Base-by-base conservation (phyloP, 2,329 filamentous ascomycete species). In the Cladosporium oxysporum region DNA sequence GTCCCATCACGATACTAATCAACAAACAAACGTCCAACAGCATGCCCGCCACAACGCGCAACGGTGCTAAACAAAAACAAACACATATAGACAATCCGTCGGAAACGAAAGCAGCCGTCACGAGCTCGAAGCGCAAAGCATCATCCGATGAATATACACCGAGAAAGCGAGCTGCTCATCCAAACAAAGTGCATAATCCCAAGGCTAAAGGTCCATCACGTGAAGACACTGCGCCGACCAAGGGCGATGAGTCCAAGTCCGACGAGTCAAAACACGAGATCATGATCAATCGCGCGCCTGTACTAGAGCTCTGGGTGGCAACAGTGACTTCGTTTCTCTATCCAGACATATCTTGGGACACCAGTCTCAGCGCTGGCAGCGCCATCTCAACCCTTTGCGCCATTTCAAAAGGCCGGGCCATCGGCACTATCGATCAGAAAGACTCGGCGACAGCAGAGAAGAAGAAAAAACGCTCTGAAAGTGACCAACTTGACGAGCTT, bases 261-360 rank as follows among this genome's bases (percentile, higher is more conserved):
- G 21, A 12, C 21, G 28, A 49, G 1, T 18, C 37, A 2, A 31
- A 47, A 31, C 58, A 58, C 21, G 62, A 44, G 18, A 72, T 76
- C 58, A 64, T 69, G 5, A 76, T 77, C 67, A 76, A 76, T 47
- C 73, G 75, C 14, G 71, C 74, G 4, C 73, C 76, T 0, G 71
- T 77, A 8, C 70, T 78, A 31, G 72, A 75, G 11, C 70, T 77
- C 7, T 76, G 73, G 74, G 66, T 68, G 3, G 68, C 70, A 8
- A 71, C 67, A 57, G 69, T 76, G 21, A 67, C 73, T 5, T 70
- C 74, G 7, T 65, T 71, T 35, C 44, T 74, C n/a, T 69, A 77
- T 62, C 72, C 73, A 12, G 59, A 66, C 0, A 63, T 76, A 0
- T 33, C 68, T 1, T 77, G 75, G 75, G 35, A 65, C 10, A 77